A percentile compares a stretch with the other conserved stretches of the same genome.
Conservation (phyloP, 768 basidiomycete species). For the Pleurotus djamor region DNA sequence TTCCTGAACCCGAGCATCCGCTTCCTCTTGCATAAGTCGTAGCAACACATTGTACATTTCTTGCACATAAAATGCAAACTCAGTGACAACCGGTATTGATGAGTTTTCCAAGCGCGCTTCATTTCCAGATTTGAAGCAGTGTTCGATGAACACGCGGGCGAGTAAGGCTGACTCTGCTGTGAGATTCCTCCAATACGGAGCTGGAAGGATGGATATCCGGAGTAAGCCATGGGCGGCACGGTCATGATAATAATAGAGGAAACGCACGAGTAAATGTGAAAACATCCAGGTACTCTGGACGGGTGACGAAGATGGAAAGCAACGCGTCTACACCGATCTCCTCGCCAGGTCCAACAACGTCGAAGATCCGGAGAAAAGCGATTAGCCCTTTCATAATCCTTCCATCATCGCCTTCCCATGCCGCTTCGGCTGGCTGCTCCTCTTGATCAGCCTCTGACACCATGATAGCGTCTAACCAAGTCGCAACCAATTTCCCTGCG, state of each 20-base stretch:
- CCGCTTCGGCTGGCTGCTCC: slow-evolving; percentile 19
- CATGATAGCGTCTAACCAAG: slow-evolving; percentile 75
- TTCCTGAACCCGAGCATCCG: slow-evolving; percentile 30
- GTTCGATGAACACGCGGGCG: slow-evolving; percentile 82
- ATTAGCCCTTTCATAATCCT: slow-evolving; percentile 45
- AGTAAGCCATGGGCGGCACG: not conserved
- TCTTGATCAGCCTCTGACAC: slow-evolving; percentile 27
- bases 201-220: slow-evolving; percentile 28
- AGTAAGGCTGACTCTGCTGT: slow-evolving; percentile 83
- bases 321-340: slow-evolving; percentile 85
- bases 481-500: slow-evolving; percentile 71
- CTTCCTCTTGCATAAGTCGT: slow-evolving; percentile 35
- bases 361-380: slow-evolving; percentile 45
- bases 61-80: slow-evolving; percentile 84
- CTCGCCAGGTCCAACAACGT: slow-evolving; percentile 63
- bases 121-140: slow-evolving; percentile 62
- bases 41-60: slow-evolving; percentile 68
- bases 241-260: not conserved
- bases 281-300: slow-evolving; percentile 66
- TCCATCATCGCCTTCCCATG: slow-evolving; percentile 41
- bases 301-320: slow-evolving; percentile 70
- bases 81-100: slow-evolving; percentile 84
- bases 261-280: slow-evolving; percentile 75
- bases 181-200: slow-evolving; percentile 71
- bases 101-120: slow-evolving; percentile 67